Evolutionary conservation across 495 filamentous ascomycete genomes (phyloP).

Genomic region (Penicillium cosmopolitanum): DNA sequence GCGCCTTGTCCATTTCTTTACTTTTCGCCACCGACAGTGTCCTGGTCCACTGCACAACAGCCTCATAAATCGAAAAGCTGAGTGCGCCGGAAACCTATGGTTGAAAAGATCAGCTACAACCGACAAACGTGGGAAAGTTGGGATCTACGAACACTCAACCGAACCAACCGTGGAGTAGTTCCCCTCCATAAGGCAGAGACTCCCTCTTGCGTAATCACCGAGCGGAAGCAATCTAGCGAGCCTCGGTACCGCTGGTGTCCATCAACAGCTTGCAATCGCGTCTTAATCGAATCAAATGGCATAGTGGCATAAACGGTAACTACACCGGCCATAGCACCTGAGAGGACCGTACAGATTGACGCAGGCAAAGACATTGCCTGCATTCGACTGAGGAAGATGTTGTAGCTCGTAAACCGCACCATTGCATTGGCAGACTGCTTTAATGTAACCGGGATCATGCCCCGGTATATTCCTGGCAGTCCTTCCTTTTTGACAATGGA

Average conservation of each 20-base stretch:
- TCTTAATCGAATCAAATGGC: conserved; percentile 71
- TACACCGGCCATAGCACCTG: conserved; percentile 33
- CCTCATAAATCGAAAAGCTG: conserved; percentile 17
- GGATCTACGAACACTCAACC: conserved; percentile 20
- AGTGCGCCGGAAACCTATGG: conserved; percentile 11
- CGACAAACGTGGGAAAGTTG: background rate
- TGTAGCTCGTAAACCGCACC: conserved; percentile 37
- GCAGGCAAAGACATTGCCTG: conserved; percentile 5
- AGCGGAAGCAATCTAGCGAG: conserved; percentile 21
- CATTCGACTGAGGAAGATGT: conserved; percentile 23
- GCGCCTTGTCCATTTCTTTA: background rate
- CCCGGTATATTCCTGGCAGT: conserved; percentile 26
- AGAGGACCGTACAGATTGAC: conserved; percentile 18
- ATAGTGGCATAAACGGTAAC: conserved; percentile 53
- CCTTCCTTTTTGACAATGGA: conserved; percentile 25
- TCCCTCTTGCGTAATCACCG: conserved; percentile 19
- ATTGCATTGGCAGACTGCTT: conserved; percentile 37
- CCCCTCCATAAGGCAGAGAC: conserved; percentile 24
- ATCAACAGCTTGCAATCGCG: conserved; percentile 57
- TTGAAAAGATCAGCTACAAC: background rate
- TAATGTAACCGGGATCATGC: conserved; percentile 30
- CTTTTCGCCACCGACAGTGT: background rate
- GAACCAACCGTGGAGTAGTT: conserved; percentile 22
- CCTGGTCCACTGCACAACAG: conserved; percentile 14
- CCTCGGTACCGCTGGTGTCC: conserved; percentile 20